phyloP scores from a whole-genome alignment of 2,329 filamentous ascomycete species.

The Cephalotrichum gorgonifer region DNA sequence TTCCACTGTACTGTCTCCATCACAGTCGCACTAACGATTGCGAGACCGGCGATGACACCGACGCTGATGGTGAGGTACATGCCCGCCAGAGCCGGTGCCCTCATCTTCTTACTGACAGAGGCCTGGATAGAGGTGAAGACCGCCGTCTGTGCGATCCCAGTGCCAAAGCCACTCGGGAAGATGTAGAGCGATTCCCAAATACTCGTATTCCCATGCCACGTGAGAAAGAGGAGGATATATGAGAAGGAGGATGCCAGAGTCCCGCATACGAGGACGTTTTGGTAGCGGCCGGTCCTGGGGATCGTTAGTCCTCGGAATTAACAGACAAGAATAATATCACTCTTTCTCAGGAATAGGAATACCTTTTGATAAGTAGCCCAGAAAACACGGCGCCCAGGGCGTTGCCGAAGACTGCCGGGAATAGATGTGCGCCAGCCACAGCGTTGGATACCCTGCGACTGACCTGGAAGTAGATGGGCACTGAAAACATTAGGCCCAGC shows the following conservation, averaged over 20 bases:
- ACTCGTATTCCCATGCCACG: constrained; percentile 50
- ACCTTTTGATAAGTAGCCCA: constrained; percentile 43
- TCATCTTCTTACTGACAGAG: constrained; percentile 23
- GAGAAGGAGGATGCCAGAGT: constrained; percentile 35
- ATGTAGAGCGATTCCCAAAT: constrained; percentile 49
- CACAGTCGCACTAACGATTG: constrained; percentile 25
- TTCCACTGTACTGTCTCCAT: constrained; percentile 11
- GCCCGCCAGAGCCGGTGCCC: constrained; percentile 28
- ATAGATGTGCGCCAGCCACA: constrained; percentile 46
- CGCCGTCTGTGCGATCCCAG: constrained; percentile 27
- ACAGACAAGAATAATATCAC: background rate
- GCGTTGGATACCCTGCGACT: constrained; percentile 47
- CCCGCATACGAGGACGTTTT: constrained; percentile 38
- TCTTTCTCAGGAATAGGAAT: background rate
- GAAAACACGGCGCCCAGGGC: constrained; percentile 51
- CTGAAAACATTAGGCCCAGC: constrained; percentile 40
- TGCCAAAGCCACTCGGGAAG: constrained; percentile 34
- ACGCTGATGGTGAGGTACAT: constrained; percentile 26
- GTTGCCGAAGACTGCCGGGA: constrained; percentile 60
- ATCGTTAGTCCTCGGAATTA: background rate
- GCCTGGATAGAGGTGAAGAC: constrained; percentile 31
- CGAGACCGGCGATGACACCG: constrained; percentile 26
- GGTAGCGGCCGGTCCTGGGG: constrained; percentile 47
- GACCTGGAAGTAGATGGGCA: constrained; percentile 62
- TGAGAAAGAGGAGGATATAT: constrained; percentile 41